Percentiles rank a stretch among this genome's conserved stretches.
Evolutionary conservation across 2,329 filamentous ascomycete species (phyloP).

Genomic region (Lachnellula cervina): DNA sequence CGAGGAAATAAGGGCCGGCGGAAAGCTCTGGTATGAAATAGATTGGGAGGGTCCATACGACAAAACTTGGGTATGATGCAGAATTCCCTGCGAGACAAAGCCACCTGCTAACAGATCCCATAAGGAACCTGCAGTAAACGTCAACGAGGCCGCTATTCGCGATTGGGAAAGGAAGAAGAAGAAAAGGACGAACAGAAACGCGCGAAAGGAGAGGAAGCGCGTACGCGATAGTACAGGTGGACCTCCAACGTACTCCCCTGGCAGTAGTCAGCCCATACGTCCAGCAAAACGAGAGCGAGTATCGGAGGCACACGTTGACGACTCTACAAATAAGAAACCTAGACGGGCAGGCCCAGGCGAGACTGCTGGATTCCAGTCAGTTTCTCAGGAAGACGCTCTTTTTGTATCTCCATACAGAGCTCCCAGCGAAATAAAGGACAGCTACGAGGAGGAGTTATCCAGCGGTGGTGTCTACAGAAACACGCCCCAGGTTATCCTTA

Average conservation of each 20-base stretch:
- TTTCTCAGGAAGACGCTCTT: conserved; percentile 8
- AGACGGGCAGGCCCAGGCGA: conserved; percentile 5
- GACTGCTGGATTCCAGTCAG: conserved; percentile 8
- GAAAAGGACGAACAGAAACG: not conserved
- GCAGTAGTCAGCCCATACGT: conserved; percentile 17
- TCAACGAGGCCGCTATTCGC: not conserved
- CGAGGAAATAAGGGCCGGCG: conserved; percentile 10
- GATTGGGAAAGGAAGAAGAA: conserved; percentile 5
- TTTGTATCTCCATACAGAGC: not conserved
- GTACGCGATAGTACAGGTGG: not conserved
- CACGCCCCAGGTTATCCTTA: conserved; percentile 7
- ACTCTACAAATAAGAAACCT: conserved; percentile 7
- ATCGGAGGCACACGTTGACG: not conserved
- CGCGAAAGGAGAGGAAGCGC: not conserved
- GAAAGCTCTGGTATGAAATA: conserved; percentile 42
- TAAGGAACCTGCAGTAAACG: conserved; percentile 6
- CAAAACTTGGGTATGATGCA: conserved; percentile 46
- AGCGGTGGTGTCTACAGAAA: not conserved
- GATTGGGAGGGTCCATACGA: conserved; percentile 50
- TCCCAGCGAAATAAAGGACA: conserved; percentile 22
- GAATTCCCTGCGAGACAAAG: not conserved
- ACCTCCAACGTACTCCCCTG: not conserved
- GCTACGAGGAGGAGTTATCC: conserved; percentile 22
- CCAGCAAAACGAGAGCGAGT: conserved; percentile 16
- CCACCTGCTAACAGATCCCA: not conserved